Evolutionary conservation across 2,329 filamentous ascomycete genomes (phyloP).

Genomic region (Chalara sp.): DNA sequence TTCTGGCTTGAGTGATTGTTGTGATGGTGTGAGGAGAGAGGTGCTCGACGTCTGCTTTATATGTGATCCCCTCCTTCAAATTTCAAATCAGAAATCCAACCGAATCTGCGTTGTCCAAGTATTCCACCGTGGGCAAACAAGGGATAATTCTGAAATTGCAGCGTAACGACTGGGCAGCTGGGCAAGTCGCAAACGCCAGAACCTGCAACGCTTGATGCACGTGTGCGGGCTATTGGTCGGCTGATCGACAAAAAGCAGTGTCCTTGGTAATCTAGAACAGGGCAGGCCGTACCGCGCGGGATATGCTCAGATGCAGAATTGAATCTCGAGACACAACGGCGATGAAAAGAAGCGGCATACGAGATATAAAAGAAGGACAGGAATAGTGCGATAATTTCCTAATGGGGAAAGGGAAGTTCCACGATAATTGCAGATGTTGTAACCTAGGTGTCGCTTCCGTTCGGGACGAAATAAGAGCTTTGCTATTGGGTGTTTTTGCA

Average conservation of each 20-base stretch:
- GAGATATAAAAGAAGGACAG: not conserved
- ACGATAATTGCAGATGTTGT: slow-evolving; percentile 12
- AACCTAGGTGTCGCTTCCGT: not conserved
- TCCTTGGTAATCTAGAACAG: not conserved
- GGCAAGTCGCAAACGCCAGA: no score
- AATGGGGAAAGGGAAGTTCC: slow-evolving; percentile 14
- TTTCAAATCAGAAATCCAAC: no score
- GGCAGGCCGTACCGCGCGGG: not conserved
- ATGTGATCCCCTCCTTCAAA: not conserved
- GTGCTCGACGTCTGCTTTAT: not conserved
- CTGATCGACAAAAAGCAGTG: not conserved
- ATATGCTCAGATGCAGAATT: not conserved
- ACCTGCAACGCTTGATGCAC: not conserved
- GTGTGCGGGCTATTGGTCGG: not conserved
- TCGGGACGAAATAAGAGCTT: not conserved
- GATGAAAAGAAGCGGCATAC: not conserved
- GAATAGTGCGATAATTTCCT: slow-evolving; percentile 6
- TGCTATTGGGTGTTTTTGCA: slow-evolving; percentile 4
- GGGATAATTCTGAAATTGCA: no score
- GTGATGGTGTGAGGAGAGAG: not conserved
- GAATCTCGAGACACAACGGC: not conserved
- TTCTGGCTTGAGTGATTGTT: not conserved
- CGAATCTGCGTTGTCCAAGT: no score
- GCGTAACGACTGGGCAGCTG: no score
- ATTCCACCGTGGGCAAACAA: no score